Evolutionary conservation across 2,329 filamentous ascomycete genomes (phyloP), one percentile per base, ranked within the genome.

Genomic region (Cladosporium phlei): DNA sequence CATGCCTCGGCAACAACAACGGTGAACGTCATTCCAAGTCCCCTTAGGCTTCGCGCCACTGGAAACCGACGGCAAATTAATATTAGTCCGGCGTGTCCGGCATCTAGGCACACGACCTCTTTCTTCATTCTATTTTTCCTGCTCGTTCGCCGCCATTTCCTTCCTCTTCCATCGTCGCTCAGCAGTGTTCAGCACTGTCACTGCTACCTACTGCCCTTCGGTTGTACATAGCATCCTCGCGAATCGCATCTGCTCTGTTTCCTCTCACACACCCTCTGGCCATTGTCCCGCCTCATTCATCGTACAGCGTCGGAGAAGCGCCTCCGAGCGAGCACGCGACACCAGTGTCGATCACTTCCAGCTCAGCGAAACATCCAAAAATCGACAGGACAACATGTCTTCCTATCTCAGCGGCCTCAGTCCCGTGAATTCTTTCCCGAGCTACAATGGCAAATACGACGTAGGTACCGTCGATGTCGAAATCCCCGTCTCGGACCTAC

Each of bases 381-480:
- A 8, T 25, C 16, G 21, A n/a, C n/a, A 17, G 24, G 22, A n/a
- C 32, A 37, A 14, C 35, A 45, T 45, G 42, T 32, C 42, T 29
- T 45, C 42, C 6, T 45, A 37, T n/a, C 24, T 35, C 24, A 33
- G 38, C 30, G 29, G 37, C n/a, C n/a, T 48, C 55, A 87, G 77
- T 58, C 85, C 85, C 1, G 71, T 88, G 4, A 87, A 87, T 1
- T 66, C 74, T 1, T 89, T 94, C 48, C 84, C 87, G 3, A 71
- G 80, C 3, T 91, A 89, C 61, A 82, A 83, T 1, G 88, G 87
- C 0, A 84, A 85, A 0, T 83, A 88, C 71, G 80, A 81, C 57
- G 87, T 93, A 49, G 88, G 87, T 53, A 87, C 84, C 2, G 73
- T 88, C 55, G 88, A 94, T 59, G 75, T 91, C 54, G 88, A 95